Evolutionary conservation across 257 asterid species (phyloP).

Genomic region (Fraxinus excelsior): DNA sequence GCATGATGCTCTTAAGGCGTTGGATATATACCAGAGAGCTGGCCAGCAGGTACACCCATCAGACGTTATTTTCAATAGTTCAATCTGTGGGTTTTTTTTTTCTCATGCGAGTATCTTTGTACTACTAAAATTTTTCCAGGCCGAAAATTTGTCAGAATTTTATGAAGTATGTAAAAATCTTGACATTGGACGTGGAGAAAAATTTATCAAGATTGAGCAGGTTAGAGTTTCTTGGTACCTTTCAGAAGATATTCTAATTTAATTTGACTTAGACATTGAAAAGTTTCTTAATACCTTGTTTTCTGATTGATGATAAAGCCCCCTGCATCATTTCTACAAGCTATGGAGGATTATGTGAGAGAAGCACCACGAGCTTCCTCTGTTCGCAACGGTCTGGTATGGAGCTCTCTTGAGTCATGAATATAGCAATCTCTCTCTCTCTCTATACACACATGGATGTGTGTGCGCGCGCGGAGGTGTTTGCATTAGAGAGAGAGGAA

Average conservation of each 20-base stretch:
- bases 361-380: conserved; percentile 90
- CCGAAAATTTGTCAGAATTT: conserved; percentile 90
- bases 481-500: neutral
- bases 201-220: conserved; percentile 93
- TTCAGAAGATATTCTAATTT: conserved; percentile 14
- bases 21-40: conserved; percentile 89
- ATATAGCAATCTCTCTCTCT: conserved; percentile 5
- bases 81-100: neutral
- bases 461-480: neutral
- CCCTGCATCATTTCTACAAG: conserved; percentile 90
- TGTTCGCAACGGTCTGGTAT: conserved; percentile 73
- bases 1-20: conserved; percentile 82
- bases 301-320: conserved; percentile 57
- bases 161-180: conserved; percentile 84
- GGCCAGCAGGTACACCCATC: conserved; percentile 72
- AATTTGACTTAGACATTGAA: neutral
- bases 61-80: neutral
- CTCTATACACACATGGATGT: neutral
- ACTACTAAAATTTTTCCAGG: conserved; percentile 47
- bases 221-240: conserved; percentile 36
- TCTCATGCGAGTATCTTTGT: conserved; percentile 9
- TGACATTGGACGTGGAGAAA: conserved; percentile 91
- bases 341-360: conserved; percentile 97
- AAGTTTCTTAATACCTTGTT: conserved; percentile 26
- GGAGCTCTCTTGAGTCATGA: conserved; percentile 22